Base-by-base conservation (phyloP, 805 yeast genomes). In the Candida endomychidarum region DNA sequence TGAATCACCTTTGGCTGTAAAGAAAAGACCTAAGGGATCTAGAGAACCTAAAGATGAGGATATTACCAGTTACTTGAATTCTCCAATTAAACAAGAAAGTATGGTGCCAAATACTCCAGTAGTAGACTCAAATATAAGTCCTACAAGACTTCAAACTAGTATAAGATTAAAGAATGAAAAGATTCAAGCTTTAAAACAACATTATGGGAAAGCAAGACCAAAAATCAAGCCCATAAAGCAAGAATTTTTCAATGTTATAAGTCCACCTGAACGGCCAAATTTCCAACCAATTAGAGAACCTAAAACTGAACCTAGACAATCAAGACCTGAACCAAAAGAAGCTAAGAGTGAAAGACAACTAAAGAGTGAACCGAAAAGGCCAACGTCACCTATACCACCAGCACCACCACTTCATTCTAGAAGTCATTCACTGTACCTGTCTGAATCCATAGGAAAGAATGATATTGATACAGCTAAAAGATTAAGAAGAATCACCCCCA, bases 131-230 rank as follows among this genome's bases (percentile, higher is more conserved):
- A 49, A 65, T 22, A 49, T 54, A 8, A 64, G 70, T 36, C 71
- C 72, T 2, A 52, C 64, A 4, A 58, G 61, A 26, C 50, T 67
- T 12, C 70, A 63, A 43, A 67, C 75, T 0, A 64, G 67, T 21
- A 57, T 61, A 34, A 46, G 67, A 33, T 45, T 67, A 45, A 58
- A 57, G 31, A 54, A 49, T 25, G 65, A 64, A 41, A 54, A 57
- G 26, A 54, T 69, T 26, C 57, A 59, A 20, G 72, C 70, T 2
- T 47, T 67, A 37, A 52, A 61, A 11, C 53, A 53, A 25, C 64
- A 64, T 32, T 68, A 58, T 41, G 59, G 63, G 6, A 48, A 48
- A 25, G 61, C 53, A 8, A 57, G 19, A 29, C 28, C 29, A 8
- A 37, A 25, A 34, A 11, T 34, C n/a, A 8, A 40, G 27, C 12